phyloP scores from a whole-genome alignment of 306 rosid genomes.

The Crotalaria pallida region DNA sequence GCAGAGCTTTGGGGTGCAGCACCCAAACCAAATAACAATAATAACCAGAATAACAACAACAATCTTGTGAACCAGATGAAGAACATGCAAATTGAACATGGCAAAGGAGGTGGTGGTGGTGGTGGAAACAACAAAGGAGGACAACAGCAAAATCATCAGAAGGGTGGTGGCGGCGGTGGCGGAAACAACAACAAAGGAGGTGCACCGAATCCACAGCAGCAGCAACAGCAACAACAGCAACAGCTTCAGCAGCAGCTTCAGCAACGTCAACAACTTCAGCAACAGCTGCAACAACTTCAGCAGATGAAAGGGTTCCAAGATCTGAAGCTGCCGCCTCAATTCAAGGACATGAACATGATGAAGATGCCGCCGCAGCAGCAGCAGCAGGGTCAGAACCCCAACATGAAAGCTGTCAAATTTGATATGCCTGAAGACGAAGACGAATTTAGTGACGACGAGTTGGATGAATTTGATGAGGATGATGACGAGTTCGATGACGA shows the following conservation, averaged over 20 bases:
- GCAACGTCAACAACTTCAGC: slow-evolving; percentile 32
- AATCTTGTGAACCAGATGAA: slow-evolving; percentile 52
- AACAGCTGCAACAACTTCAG: slow-evolving; percentile 56
- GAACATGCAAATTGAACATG: slow-evolving; percentile 54
- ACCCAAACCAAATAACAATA: slow-evolving; percentile 38
- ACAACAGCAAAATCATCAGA: slow-evolving; percentile 30
- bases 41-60: slow-evolving; percentile 45
- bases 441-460: slow-evolving; percentile 47
- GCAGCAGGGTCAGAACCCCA: slow-evolving; percentile 38
- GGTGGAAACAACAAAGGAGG: slow-evolving; percentile 37
- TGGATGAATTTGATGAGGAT: slow-evolving; percentile 22
- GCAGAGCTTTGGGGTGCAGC: slow-evolving; percentile 73
- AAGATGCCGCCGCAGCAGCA: slow-evolving; percentile 14
- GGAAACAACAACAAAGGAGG: slow-evolving; percentile 38
- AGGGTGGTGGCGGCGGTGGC: slow-evolving; percentile 49
- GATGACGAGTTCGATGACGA: slow-evolving; percentile 37
- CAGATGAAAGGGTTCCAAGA: slow-evolving; percentile 73
- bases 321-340: slow-evolving; percentile 63
- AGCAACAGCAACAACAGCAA: too few species aligned
- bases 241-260: slow-evolving; percentile 26
- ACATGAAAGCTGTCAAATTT: slow-evolving; percentile 54
- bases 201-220: slow-evolving; percentile 34
- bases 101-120: slow-evolving; percentile 54
- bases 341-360: slow-evolving; percentile 56
- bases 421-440: slow-evolving; percentile 46